phyloP scores from a whole-genome alignment of 345 rosid species.

The Eutrema yunnanense region DNA sequence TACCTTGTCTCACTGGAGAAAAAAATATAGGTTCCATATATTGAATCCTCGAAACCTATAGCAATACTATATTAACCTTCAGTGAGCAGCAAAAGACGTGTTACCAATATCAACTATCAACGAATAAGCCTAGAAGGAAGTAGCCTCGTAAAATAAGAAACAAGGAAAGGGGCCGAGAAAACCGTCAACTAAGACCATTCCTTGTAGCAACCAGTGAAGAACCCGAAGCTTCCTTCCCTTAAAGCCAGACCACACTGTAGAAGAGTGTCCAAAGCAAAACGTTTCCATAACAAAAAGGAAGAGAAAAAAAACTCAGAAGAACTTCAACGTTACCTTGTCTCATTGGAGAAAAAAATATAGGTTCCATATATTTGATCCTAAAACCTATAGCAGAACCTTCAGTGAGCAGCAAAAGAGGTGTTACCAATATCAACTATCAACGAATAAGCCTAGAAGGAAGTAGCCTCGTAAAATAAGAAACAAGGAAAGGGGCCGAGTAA shows the following conservation, averaged over 20 bases:
- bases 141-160: not conserved
- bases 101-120: too few species aligned
- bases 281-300: not conserved
- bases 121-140: not conserved
- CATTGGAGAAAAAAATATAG: too few species aligned
- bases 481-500: too few species aligned
- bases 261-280: not conserved
- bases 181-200: not conserved
- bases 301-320: not conserved
- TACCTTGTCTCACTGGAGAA: not conserved
- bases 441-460: too few species aligned
- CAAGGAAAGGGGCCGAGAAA: not conserved
- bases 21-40: not conserved
- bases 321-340: too few species aligned
- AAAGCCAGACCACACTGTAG: not conserved
- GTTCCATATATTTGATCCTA: too few species aligned
- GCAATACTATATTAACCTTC: not conserved
- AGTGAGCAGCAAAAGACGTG: not conserved
- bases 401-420: too few species aligned
- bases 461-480: too few species aligned
- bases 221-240: not conserved
- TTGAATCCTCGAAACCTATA: not conserved
- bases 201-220: not conserved
- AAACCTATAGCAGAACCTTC: too few species aligned
- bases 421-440: too few species aligned